Conservation (phyloP, 139 green algal genomes). For the Picochlorum sp. region DNA sequence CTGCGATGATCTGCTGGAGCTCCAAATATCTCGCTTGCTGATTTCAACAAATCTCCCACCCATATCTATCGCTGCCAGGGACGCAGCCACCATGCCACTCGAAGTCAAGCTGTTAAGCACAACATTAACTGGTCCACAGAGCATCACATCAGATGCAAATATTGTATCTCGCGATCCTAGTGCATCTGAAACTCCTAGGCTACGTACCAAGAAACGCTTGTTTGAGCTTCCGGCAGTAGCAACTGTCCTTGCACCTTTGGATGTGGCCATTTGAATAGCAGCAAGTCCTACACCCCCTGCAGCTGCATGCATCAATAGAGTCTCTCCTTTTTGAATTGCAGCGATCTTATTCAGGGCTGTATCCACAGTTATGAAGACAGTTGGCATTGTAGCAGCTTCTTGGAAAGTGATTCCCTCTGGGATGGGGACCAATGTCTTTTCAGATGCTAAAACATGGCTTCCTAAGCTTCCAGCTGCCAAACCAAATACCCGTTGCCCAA, state of each 20-base stretch:
- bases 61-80: conserved; percentile 39
- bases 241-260: conserved; percentile 29
- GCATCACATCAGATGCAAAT: conserved; percentile 48
- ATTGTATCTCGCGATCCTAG: conserved; percentile 45
- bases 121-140: conserved; percentile 47
- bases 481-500: conserved; percentile 56
- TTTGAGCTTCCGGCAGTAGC: conserved; percentile 44
- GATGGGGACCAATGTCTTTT: conserved; percentile 52
- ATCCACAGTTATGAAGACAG: conserved; percentile 74
- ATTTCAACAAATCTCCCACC: conserved; percentile 71
- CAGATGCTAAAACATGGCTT: conserved; percentile 50
- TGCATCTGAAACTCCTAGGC: conserved; percentile 32
- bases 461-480: conserved; percentile 63
- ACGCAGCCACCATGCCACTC: conserved; percentile 75
- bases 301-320: conserved; percentile 65
- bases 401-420: conserved; percentile 51
- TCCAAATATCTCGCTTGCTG: conserved; percentile 76
- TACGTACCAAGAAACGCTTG: conserved; percentile 54
- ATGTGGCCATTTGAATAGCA: conserved; percentile 46
- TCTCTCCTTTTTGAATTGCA: conserved; percentile 12
- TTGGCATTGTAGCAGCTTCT: conserved; percentile 65
- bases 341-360: conserved; percentile 24
- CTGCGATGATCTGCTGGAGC: conserved; percentile 27
- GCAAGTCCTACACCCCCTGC: conserved; percentile 74
- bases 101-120: conserved; percentile 79